These are phyloP conservation scores for Triadica sebifera DNA, from an alignment of 345 rosid species.

Conservation along the genomic window DNA sequence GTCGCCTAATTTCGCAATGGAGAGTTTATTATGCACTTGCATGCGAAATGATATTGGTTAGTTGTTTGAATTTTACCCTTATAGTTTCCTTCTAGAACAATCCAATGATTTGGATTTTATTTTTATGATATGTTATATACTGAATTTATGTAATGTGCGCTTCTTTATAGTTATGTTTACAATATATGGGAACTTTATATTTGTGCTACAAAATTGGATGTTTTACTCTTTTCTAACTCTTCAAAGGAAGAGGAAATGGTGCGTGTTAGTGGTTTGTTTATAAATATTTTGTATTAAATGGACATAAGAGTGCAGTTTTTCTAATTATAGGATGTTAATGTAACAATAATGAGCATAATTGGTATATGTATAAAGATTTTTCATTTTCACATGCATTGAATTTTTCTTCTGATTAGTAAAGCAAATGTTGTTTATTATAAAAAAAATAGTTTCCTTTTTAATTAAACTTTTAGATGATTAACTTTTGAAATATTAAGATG, in stretches of 20 bases:
- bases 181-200: slow-evolving; percentile 4
- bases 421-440: no score
- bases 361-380: no score
- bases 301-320: no score
- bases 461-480: no score
- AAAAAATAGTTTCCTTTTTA: no score
- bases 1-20: slow-evolving; percentile 1
- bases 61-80: slow-evolving; percentile 17
- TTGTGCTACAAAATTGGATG: slow-evolving; percentile 5
- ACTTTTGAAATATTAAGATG: no score
- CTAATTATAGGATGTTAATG: no score
- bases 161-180: slow-evolving; percentile 10
- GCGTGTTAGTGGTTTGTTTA: neutral
- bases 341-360: no score
- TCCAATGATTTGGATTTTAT: slow-evolving; percentile 4
- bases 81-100: neutral
- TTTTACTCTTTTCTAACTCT: neutral
- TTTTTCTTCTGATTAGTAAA: no score
- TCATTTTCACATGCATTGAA: no score
- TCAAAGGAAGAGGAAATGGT: no score
- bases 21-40: slow-evolving; percentile 11
- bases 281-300: no score
- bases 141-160: slow-evolving; percentile 17
- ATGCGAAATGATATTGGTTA: slow-evolving; percentile 25
- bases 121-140: neutral